Evolutionary conservation across 495 filamentous ascomycete genomes (phyloP).

Genomic region (Tuber magnatum): DNA sequence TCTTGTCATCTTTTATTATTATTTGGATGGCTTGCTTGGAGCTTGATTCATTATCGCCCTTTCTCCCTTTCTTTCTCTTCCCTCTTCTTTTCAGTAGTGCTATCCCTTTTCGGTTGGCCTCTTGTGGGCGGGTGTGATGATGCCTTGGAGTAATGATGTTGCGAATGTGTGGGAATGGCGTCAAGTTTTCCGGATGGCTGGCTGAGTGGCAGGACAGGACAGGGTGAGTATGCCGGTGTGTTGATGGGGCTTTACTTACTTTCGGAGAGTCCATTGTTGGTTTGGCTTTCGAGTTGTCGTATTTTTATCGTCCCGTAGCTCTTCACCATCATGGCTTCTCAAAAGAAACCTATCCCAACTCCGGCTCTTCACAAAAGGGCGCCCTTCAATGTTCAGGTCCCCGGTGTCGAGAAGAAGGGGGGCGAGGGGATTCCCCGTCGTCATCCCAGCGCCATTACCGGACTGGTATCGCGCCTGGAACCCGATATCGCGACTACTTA

Average conservation of each 20-base stretch:
- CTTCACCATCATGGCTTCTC: conserved; percentile 41
- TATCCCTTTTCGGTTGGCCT: neutral
- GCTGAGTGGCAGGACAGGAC: neutral
- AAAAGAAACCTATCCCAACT: conserved; percentile 53
- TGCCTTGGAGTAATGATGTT: neutral
- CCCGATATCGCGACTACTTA: conserved; percentile 72
- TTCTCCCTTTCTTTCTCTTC: neutral
- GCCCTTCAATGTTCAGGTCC: conserved; percentile 74
- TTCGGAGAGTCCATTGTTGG: neutral
- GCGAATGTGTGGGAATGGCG: neutral
- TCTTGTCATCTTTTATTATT: neutral
- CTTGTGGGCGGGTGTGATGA: neutral
- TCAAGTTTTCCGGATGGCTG: neutral
- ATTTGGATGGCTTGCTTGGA: neutral
- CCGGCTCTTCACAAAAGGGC: conserved; percentile 57
- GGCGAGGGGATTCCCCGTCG: conserved; percentile 91
- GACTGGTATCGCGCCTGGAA: conserved; percentile 56
- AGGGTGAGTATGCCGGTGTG: neutral
- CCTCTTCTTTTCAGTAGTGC: too few species aligned
- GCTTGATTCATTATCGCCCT: neutral
- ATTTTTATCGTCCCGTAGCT: conserved; percentile 14
- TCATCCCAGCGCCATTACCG: conserved; percentile 62
- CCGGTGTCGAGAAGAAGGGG: conserved; percentile 60
- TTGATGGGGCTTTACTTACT: neutral
- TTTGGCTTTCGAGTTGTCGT: too few species aligned